Conservation (phyloP, 371 early-diverging fungal genomes). For the Mortierella sp. region DNA sequence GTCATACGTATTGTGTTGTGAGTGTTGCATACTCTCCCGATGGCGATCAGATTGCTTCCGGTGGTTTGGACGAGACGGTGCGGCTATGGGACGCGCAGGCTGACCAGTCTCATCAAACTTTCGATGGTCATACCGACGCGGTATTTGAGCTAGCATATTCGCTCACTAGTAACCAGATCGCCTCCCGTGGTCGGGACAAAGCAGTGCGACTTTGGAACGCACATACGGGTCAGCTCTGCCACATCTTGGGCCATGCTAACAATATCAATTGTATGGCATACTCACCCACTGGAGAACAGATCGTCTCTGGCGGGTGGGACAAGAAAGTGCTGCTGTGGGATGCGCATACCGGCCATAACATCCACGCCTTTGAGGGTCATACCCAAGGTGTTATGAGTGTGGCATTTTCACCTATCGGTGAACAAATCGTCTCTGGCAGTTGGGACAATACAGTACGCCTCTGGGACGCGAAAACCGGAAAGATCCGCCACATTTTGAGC, state of each 20-base stretch:
- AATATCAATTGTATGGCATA: neutral
- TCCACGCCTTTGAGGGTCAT: neutral
- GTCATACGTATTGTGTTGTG: neutral
- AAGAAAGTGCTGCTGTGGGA: neutral
- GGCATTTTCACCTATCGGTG: neutral
- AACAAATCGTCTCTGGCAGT: neutral
- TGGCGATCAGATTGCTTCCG: neutral
- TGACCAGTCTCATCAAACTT: neutral
- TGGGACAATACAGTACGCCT: neutral
- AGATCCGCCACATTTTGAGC: neutral
- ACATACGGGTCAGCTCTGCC: neutral
- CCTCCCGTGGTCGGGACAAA: neutral
- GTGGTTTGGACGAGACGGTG: neutral
- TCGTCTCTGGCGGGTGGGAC: neutral
- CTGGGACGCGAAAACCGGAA: neutral
- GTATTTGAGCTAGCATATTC: neutral
- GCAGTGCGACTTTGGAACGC: neutral
- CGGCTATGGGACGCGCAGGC: neutral
- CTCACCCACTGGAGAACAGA: neutral
- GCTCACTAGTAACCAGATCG: neutral
- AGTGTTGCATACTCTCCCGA: neutral
- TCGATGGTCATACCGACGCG: neutral
- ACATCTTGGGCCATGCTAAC: neutral
- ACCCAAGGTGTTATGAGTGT: neutral
- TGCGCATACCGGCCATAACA: neutral